A percentile compares a stretch with the other conserved stretches of the same genome.
Conservation (phyloP, 352 stramenopile genomes). For the Phytophthora citrophthora region DNA sequence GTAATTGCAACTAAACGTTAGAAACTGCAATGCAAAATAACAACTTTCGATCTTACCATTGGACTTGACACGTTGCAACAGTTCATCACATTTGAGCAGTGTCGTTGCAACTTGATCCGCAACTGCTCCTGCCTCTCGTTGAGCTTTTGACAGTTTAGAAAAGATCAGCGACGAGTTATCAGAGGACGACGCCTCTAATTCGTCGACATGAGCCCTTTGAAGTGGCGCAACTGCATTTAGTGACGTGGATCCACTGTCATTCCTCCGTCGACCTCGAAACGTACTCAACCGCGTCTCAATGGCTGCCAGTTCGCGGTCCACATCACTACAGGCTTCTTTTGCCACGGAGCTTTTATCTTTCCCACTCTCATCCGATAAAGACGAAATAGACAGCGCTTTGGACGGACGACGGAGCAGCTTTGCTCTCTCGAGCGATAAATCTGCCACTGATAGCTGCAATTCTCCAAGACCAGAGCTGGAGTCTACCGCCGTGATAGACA, state of each 20-base stretch:
- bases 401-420: conserved; percentile 10
- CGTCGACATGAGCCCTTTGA: background rate
- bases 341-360: background rate
- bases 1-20: background rate
- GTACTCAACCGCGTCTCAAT: conserved; percentile 44
- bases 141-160: conserved; percentile 26
- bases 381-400: conserved; percentile 40
- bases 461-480: conserved; percentile 7
- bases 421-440: conserved; percentile 3
- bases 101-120: conserved; percentile 63
- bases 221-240: conserved; percentile 8
- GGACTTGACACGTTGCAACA: conserved; percentile 44
- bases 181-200: background rate
- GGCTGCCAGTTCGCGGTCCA: conserved; percentile 47
- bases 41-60: conserved; percentile 22
- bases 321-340: conserved; percentile 50
- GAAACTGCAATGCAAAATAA: background rate
- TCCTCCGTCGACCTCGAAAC: conserved; percentile 26
- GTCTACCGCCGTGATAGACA: conserved; percentile 16
- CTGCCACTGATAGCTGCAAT: background rate
- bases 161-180: conserved; percentile 10
- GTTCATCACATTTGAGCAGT: conserved; percentile 56
- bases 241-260: conserved; percentile 9
- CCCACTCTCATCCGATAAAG: conserved; percentile 23
- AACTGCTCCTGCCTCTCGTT: conserved; percentile 48